Evolutionary conservation across 352 stramenopile genomes (phyloP), one percentile per base, ranked within the genome.

Genomic region (Blastocystis sp.): DNA sequence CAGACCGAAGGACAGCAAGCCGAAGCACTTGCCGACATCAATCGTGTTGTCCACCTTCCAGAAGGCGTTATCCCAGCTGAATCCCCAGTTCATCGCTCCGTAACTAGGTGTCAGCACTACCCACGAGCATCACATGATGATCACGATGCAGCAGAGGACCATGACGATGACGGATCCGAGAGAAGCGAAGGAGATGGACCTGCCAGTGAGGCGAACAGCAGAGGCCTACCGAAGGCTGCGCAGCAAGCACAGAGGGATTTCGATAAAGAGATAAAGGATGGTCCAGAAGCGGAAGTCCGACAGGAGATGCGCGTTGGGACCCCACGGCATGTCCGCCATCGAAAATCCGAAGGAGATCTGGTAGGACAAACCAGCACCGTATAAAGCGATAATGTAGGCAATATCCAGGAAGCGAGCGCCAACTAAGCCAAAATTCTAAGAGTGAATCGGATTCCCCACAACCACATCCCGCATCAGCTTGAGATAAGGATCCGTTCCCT

Each of bases 321-420:
- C n/a, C 67, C 67, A 77, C 2, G 67, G 67, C 67, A 77, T 77
- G 23, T 77, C 41, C 19, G 67, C 67, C 67, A 77, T 77, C 14
- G 67, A 77, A n/a, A 77, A 77, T 19, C 67, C 67, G 28, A 77
- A 77, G 2, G 67, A 77, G 67, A 77, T 77, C 52, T 77, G 67
- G 52, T 77, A 77, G 10, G 67, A 77, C 48, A 77, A 77, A 38
- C 67, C 67, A 61, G 67, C 67, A 28, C 67, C 67, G 21, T 77
- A 77, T 4, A 77, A 56, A n/a, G 67, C 67, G 28, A 77, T 48
- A 21, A 77, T 60, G 41, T 77, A 77, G 3, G 67, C 67, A 34
- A 77, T 77, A 77, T 77, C 67, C 2, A 77, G 38, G 21, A 60
- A 56, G 28, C 67, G 41, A 21, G 67, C 67, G 17, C 67, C 67